Conservation (phyloP, 2,329 filamentous ascomycete genomes). For the Paracoccidioides lutzii region DNA sequence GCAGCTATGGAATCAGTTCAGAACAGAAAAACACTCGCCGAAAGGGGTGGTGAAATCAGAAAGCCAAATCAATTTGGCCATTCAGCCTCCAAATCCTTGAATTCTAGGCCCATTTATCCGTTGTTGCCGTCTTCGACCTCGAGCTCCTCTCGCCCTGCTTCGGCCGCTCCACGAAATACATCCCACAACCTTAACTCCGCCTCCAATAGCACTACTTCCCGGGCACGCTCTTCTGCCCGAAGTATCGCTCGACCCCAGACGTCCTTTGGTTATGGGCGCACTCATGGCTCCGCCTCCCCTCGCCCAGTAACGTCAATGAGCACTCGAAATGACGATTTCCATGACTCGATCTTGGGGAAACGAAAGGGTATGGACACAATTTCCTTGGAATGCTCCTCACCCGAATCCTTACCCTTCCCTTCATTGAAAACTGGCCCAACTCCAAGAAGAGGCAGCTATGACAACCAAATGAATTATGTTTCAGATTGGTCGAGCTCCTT, state of each 20-base stretch:
- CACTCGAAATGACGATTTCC: slow-evolving; percentile 25
- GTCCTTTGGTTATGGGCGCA: slow-evolving; percentile 39
- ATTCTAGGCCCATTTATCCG: slow-evolving; percentile 16
- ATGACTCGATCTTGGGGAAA: slow-evolving; percentile 30
- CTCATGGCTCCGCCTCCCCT: slow-evolving; percentile 31
- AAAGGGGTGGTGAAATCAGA: slow-evolving; percentile 43
- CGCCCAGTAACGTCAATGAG: slow-evolving; percentile 33
- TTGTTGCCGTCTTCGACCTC: slow-evolving; percentile 29
- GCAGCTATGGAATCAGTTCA: slow-evolving; percentile 40
- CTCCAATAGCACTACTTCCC: slow-evolving; percentile 43
- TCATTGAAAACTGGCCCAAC: slow-evolving; percentile 8
- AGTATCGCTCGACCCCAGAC: slow-evolving; percentile 38
- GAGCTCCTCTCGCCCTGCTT: slow-evolving; percentile 25
- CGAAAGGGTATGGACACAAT: slow-evolving; percentile 40
- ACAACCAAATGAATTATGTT: slow-evolving; percentile 15
- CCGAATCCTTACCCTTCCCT: slow-evolving; percentile 8
- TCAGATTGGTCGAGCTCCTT: slow-evolving; percentile 19
- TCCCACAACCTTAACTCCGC: slow-evolving; percentile 42
- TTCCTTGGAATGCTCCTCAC: slow-evolving; percentile 20
- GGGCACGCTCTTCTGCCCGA: slow-evolving; percentile 32
- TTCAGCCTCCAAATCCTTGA: slow-evolving; percentile 30
- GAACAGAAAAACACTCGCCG: slow-evolving; percentile 48
- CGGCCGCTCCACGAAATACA: slow-evolving; percentile 33
- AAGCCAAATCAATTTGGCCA: slow-evolving; percentile 30
- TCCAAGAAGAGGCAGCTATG: slow-evolving; percentile 13